Percentiles rank a stretch among this genome's conserved stretches.
These are phyloP conservation scores for Emericellopsis cladophorae DNA, from an alignment of 2,329 filamentous ascomycete species.

Conservation along the genomic window DNA sequence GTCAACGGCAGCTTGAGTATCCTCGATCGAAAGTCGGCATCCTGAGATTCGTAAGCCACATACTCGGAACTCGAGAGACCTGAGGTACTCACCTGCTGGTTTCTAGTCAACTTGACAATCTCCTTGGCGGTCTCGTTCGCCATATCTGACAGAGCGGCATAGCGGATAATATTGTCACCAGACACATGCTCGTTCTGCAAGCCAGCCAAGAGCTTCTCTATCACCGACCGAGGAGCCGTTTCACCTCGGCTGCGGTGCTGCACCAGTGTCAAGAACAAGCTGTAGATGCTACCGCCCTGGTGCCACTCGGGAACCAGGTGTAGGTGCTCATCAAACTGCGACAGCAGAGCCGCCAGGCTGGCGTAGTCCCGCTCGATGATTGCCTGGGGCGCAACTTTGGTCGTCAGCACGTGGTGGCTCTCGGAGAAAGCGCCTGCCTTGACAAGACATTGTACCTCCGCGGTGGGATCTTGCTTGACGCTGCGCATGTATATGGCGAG, in stretches of 20 bases:
- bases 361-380: slow-evolving; percentile 75
- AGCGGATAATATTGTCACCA: slow-evolving; percentile 36
- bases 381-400: slow-evolving; percentile 67
- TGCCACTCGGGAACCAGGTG: slow-evolving; percentile 60
- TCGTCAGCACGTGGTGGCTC: slow-evolving; percentile 73
- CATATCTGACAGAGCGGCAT: slow-evolving; percentile 72
- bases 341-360: slow-evolving; percentile 54
- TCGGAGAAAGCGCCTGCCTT: slow-evolving; percentile 64
- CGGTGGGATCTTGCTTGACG: slow-evolving; percentile 52
- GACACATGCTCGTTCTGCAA: slow-evolving; percentile 34
- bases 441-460: slow-evolving; percentile 70
- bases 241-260: slow-evolving; percentile 27
- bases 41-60: slow-evolving; percentile 8
- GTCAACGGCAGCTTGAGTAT: slow-evolving; percentile 54
- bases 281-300: slow-evolving; percentile 69
- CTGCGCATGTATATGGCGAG: slow-evolving; percentile 73
- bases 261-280: slow-evolving; percentile 42
- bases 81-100: slow-evolving; percentile 37
- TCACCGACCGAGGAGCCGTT: slow-evolving; percentile 26
- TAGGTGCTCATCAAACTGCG: slow-evolving; percentile 54
- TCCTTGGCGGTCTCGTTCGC: slow-evolving; percentile 58
- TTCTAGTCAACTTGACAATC: slow-evolving; percentile 40
- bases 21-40: slow-evolving; percentile 21
- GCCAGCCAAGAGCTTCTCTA: slow-evolving; percentile 44
- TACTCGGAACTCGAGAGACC: background rate